phyloP scores from a whole-genome alignment of 2,329 filamentous ascomycete species.

The Ramularia collo-cygni region DNA sequence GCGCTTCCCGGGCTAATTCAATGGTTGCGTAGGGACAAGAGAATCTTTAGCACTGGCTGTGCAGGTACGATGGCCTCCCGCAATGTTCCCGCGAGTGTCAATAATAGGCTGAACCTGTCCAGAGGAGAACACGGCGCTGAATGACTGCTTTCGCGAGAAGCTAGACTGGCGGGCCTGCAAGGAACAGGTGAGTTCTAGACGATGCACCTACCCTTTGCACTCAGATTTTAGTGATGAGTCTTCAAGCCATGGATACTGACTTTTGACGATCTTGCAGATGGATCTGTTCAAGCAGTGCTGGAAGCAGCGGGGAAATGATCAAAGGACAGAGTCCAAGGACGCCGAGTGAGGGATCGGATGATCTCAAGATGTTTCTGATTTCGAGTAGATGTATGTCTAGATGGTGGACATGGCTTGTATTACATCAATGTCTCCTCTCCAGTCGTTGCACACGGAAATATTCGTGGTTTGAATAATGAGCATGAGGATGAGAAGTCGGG shows the following conservation, averaged over 20 bases:
- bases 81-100: background rate
- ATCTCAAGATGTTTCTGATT: too few relatives aligned
- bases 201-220: constrained; percentile 5
- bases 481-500: too few relatives aligned
- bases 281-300: constrained; percentile 82
- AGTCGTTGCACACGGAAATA: too few relatives aligned
- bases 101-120: constrained; percentile 6
- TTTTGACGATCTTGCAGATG: constrained; percentile 56
- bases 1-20: constrained; percentile 7
- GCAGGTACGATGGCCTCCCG: constrained; percentile 52
- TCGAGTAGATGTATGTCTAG: too few relatives aligned
- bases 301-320: constrained; percentile 82
- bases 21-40: constrained; percentile 68
- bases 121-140: constrained; percentile 88
- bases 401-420: too few relatives aligned
- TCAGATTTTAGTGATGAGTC: background rate
- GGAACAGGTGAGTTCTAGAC: constrained; percentile 64
- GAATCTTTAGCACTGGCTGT: constrained; percentile 95
- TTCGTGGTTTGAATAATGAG: too few relatives aligned
- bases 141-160: constrained; percentile 91
- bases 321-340: constrained; percentile 72
- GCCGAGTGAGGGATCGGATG: constrained; percentile 32
- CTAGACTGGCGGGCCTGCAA: constrained; percentile 92
- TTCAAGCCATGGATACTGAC: constrained; percentile 11
- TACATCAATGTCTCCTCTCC: too few relatives aligned